phyloP scores from a whole-genome alignment of 2,329 filamentous ascomycete species.

The Calycina herbarum region DNA sequence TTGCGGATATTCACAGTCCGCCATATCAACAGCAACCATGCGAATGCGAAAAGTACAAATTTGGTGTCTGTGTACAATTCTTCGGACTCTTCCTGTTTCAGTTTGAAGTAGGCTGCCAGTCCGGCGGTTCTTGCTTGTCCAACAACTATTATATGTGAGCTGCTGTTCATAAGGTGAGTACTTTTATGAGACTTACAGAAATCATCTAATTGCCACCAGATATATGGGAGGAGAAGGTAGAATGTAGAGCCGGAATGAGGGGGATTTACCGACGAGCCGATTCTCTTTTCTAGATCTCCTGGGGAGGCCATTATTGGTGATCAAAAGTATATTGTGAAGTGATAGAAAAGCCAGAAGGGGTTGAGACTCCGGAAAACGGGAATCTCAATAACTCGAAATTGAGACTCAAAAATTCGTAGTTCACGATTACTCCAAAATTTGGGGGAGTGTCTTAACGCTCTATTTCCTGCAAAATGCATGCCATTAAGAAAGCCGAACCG shows the following conservation, averaged over 20 bases:
- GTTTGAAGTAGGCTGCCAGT: not conserved
- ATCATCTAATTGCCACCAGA: not conserved
- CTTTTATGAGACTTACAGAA: not conserved
- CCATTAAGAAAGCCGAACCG: not conserved
- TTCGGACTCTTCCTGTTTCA: not conserved
- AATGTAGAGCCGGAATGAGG: not conserved
- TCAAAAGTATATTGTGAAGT: no score
- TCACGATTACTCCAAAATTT: not conserved
- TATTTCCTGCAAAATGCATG: not conserved
- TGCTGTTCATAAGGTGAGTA: not conserved
- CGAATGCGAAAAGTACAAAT: not conserved
- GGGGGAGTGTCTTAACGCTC: not conserved
- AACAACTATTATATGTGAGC: not conserved
- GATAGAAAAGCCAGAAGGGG: no score
- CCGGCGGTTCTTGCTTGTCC: not conserved
- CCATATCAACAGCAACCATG: not conserved
- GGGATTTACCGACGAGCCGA: not conserved
- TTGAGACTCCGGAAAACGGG: no score
- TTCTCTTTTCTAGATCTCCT: not conserved
- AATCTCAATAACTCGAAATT: no score
- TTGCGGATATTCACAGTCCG: not conserved
- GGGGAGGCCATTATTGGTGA: not conserved
- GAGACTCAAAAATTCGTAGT: no score
- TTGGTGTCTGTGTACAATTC: not conserved
- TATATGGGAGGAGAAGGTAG: not conserved